Conservation (phyloP, 208 protist species). For the Jaenimonas drosophilae region DNA sequence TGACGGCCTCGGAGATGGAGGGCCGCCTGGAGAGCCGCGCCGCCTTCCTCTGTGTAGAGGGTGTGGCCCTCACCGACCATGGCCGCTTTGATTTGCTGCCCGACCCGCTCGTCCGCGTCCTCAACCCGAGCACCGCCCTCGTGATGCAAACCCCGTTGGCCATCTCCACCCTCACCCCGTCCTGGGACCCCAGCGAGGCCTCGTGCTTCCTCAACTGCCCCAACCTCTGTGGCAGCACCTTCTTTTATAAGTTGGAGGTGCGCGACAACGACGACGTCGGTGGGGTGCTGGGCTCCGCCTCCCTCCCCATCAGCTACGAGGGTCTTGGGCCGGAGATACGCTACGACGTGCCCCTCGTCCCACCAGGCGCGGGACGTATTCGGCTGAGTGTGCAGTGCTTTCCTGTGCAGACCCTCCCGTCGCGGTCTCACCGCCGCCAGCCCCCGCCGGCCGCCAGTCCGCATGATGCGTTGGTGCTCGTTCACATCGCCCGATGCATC, state of each 20-base stretch:
- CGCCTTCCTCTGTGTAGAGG: slow-evolving; percentile 45
- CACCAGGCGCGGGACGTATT: slow-evolving; percentile 6
- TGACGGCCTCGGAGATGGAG: slow-evolving; percentile 14
- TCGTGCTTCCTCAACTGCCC: slow-evolving; percentile 74
- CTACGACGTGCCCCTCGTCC: slow-evolving; percentile 31
- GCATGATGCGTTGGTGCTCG: slow-evolving; percentile 25
- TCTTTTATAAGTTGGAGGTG: slow-evolving; percentile 55
- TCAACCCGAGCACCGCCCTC: slow-evolving; percentile 23
- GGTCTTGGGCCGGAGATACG: slow-evolving; percentile 26
- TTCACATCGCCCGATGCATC: slow-evolving; percentile 44
- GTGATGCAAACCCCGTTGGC: slow-evolving; percentile 55
- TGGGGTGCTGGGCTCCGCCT: slow-evolving; percentile 29
- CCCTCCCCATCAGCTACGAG: slow-evolving; percentile 27
- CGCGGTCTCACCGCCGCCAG: too few relatives aligned
- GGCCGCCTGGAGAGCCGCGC: slow-evolving; percentile 19
- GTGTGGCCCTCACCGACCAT: slow-evolving; percentile 16
- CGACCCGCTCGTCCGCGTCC: slow-evolving; percentile 71
- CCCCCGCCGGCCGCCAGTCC: slow-evolving; percentile 1
- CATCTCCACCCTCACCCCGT: slow-evolving; percentile 31
- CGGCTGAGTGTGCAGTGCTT: slow-evolving; percentile 17
- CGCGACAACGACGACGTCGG: slow-evolving; percentile 64
- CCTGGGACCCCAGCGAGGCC: slow-evolving; percentile 39
- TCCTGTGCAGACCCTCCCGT: slow-evolving; percentile 16
- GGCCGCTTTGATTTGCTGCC: slow-evolving; percentile 39
- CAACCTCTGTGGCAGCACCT: slow-evolving; percentile 29